Percentiles rank a stretch among this genome's conserved stretches.
Evolutionary conservation across 352 stramenopile genomes (phyloP).

Genomic region (Phytophthora colocasiae): DNA sequence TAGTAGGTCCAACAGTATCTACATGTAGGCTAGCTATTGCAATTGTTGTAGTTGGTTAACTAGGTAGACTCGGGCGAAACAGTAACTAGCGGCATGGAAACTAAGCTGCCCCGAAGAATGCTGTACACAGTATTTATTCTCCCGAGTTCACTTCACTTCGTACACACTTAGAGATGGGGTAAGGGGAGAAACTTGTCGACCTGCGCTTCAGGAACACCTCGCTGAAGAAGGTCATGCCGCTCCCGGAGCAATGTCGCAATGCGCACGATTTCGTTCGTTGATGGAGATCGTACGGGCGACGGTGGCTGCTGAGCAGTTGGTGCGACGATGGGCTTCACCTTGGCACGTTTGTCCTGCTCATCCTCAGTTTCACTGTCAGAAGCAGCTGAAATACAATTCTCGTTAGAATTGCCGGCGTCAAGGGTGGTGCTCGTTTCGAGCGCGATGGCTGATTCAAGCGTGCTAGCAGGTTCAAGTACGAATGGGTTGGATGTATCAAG

Average conservation of each 20-base stretch:
- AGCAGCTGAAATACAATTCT: neutral
- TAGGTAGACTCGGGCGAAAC: too few relatives aligned
- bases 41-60: too few relatives aligned
- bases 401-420: constrained; percentile 1
- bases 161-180: constrained; percentile 26
- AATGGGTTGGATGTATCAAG: neutral
- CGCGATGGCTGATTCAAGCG: neutral
- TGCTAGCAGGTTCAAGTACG: neutral
- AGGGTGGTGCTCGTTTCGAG: neutral
- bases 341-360: constrained; percentile 10
- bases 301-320: constrained; percentile 1
- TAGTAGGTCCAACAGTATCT: too few relatives aligned
- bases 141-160: constrained; percentile 1
- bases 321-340: constrained; percentile 7
- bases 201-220: constrained; percentile 35
- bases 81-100: neutral
- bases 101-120: neutral
- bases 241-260: constrained; percentile 40
- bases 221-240: constrained; percentile 38
- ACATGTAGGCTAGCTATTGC: too few relatives aligned
- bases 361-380: constrained; percentile 32
- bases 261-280: constrained; percentile 36
- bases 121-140: constrained; percentile 1
- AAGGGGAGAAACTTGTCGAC: constrained; percentile 39
- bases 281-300: constrained; percentile 18